Percentiles rank a stretch among this genome's conserved stretches.
These are phyloP conservation scores for Fusarium staphyleae DNA, from an alignment of 2,329 filamentous ascomycete species.

Conservation along the genomic window DNA sequence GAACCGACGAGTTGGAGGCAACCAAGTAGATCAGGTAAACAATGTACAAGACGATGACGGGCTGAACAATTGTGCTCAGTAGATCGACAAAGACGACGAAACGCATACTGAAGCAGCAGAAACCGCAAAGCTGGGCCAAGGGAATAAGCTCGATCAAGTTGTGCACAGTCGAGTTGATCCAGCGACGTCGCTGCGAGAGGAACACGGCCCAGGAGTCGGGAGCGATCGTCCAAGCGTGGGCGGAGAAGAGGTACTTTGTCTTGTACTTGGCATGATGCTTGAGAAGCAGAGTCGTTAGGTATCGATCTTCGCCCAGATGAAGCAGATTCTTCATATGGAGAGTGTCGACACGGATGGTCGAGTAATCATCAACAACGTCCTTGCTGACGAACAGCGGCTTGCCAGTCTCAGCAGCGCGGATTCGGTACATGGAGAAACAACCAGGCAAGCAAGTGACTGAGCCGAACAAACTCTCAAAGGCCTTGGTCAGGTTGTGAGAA, in stretches of 20 bases:
- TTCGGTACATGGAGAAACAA: constrained; percentile 99
- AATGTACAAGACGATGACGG: constrained; percentile 89
- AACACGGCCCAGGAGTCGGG: constrained; percentile 95
- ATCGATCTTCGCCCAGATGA: constrained; percentile 97
- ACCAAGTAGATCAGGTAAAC: constrained; percentile 85
- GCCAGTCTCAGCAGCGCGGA: constrained; percentile 90
- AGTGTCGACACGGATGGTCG: constrained; percentile 94
- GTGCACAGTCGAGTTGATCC: constrained; percentile 99
- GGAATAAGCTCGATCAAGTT: constrained; percentile 96
- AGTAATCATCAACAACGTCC: constrained; percentile 86
- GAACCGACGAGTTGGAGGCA: constrained; percentile 63
- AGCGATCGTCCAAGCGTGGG: constrained; percentile 96
- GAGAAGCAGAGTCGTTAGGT: constrained; percentile 90
- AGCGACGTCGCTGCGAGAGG: constrained; percentile 96
- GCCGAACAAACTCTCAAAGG: constrained; percentile 96
- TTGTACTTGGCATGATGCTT: constrained; percentile 95
- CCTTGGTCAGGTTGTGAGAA: constrained; percentile 95
- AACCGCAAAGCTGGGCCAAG: constrained; percentile 92
- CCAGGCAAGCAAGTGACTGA: constrained; percentile 97
- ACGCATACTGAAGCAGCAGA: constrained; percentile 99
- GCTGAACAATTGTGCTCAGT: constrained; percentile 89
- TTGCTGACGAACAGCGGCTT: constrained; percentile 96
- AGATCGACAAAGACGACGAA: constrained; percentile 97
- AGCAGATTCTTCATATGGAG: constrained; percentile 98
- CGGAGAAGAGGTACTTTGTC: constrained; percentile 94